Base-by-base conservation (phyloP, 345 rosid genomes). In the Arabis hirsuta region DNA sequence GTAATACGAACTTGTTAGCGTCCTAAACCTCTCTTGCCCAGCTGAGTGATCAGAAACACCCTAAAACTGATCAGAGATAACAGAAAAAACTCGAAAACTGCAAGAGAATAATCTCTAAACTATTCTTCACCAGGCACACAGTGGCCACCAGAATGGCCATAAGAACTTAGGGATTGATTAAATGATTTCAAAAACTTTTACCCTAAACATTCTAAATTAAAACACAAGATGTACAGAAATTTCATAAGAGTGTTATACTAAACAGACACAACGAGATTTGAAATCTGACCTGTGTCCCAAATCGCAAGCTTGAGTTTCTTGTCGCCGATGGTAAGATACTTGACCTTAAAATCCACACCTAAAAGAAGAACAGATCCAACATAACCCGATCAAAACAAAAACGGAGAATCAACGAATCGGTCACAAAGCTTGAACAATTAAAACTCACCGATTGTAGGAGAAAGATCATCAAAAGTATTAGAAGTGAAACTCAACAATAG, bases 311-410 rank as follows among this genome's bases (percentile, higher is more conserved):
- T 94, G 73, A 91, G 69, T 79, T 83, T 94, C 73, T 89, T 91
- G 27, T 91, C 98, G 5, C 92, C 96, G 65, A 83, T 60, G 10
- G 79, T 83, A 20, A 94, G 84, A 74, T 86, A 82, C 80, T 94
- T 94, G 31, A 91, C 88, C 88, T 94, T 91, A 68, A 94, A 94
- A 84, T 94, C 98, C 34, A 94, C 97, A 66, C 98, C 97, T 94
- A 22, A 2, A 64, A 19, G 50, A n/a, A 1, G 24, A 52, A 19
- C 36, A 55, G 39, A 51, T 29, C 41, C 63, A 72, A 74, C 12
- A 65, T 54, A 60, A 38, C 14, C 61, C 7, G 6, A 52, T 51
- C 41, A 47, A 45, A 55, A 27, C 9, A 31, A 42, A 32, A 34
- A n/a, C 42, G 36, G 0, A 42, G 6, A 53, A 48, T 9, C 47